Percentiles rank a stretch among this genome's conserved stretches.
These are phyloP conservation scores for Aspergillus alliaceus DNA, from an alignment of 2,329 filamentous ascomycete genomes.

Conservation along the genomic window DNA sequence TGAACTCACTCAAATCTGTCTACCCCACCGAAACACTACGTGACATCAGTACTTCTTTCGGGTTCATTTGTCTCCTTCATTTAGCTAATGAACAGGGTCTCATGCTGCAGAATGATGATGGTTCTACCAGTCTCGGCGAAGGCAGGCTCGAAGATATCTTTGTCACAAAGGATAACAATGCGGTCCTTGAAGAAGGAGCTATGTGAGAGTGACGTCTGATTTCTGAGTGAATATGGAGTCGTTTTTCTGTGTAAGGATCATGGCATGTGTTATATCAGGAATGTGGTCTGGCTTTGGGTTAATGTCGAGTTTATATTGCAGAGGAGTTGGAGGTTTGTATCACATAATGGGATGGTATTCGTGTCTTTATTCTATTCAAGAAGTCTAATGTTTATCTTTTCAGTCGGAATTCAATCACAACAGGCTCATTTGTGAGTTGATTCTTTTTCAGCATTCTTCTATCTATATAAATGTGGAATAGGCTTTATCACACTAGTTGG, in stretches of 20 bases:
- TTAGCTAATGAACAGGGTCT: slow-evolving; percentile 91
- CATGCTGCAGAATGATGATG: slow-evolving; percentile 65
- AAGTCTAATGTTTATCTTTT: background rate
- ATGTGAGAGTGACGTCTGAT: slow-evolving; percentile 17
- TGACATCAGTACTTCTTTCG: slow-evolving; percentile 90
- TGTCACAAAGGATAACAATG: slow-evolving; percentile 40
- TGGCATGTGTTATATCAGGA: slow-evolving; percentile 11
- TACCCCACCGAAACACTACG: slow-evolving; percentile 84
- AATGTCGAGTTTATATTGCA: slow-evolving; percentile 8
- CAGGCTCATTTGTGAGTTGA: background rate
- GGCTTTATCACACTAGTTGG: background rate
- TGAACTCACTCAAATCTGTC: slow-evolving; percentile 82
- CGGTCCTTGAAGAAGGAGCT: slow-evolving; percentile 38
- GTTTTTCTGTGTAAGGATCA: background rate
- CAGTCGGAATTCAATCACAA: background rate
- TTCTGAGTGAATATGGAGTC: slow-evolving; percentile 10
- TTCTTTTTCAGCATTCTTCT: background rate
- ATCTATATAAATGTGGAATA: background rate
- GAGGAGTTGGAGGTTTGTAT: slow-evolving; percentile 17
- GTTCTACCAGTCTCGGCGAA: slow-evolving; percentile 24
- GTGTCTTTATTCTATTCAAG: background rate
- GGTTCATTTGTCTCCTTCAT: slow-evolving; percentile 91
- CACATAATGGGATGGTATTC: slow-evolving; percentile 2
- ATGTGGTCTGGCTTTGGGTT: slow-evolving; percentile 13
- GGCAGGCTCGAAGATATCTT: slow-evolving; percentile 47